Evolutionary conservation across 176 grass and related monocot species (phyloP), one percentile per base, ranked within the genome.

Genomic region (Oryza punctata): DNA sequence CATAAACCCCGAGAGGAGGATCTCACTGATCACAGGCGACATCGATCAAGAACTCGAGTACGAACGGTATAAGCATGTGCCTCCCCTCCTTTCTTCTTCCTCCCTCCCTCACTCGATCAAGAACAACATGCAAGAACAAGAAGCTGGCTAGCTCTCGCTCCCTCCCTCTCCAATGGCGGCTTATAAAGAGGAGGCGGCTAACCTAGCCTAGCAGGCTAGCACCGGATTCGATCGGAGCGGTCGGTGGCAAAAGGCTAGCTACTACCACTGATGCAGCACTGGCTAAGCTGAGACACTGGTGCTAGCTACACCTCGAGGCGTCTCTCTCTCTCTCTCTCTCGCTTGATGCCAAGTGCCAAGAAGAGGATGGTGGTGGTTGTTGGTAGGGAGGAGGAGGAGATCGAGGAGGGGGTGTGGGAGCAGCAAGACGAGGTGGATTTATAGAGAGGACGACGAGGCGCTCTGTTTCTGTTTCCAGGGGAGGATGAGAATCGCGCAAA

Each of bases 1-100:
- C 89, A 99, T 99, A 96, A 94, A 99, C 85, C 93, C 93, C 6
- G 93, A 99, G 83, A 96, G 97, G 18, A 96, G 93, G 89, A 99
- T 94, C 89, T 99, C 97, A 95, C 93, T 96, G 92, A 99, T 90
- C 77, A 96, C 87, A 65, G 97, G 91, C 78, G 93, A 99, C 97
- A 99, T 99, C 79, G 89, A 91, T 85, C 74, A 86, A 83, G 73
- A 89, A 92, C 82, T 88, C 81, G 25, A 91, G 87, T 60, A 79
- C 72, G 72, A 90, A 90, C 63, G 88, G 87, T 90, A 61, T 61
- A 23, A 86, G 93, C 91, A 97, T 97, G 87, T 88, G 91, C 76
- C 76, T 3, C 47, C 32, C 7, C 35, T 7, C 7, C 7, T 7
- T 37, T 63, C 59, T 23, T 28, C 61, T 15, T n/a, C 66, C 0